A percentile compares a stretch with the other conserved stretches of the same genome.
phyloP scores from a whole-genome alignment of 1,284 basidiomycete species.

The Melampsora americana region DNA sequence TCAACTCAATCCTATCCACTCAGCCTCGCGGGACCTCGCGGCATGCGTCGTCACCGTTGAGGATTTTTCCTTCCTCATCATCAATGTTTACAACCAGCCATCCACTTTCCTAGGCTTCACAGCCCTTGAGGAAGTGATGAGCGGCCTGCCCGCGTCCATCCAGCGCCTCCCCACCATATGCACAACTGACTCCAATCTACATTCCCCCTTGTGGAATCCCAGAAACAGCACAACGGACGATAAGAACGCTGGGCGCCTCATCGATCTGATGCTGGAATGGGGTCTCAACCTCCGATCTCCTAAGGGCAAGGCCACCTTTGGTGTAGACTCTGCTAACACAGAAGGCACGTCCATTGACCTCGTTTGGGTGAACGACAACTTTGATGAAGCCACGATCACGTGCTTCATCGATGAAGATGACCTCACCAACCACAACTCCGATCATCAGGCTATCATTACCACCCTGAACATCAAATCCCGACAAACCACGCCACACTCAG shows the following conservation, averaged over 20 bases:
- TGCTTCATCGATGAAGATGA: not conserved
- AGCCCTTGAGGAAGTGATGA: not conserved
- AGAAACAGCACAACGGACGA: not conserved
- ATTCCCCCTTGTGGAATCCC: not conserved
- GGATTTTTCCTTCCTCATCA: not conserved
- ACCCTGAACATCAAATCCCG: not conserved
- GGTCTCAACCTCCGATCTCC: not conserved
- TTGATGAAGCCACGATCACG: not conserved
- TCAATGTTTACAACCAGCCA: not conserved
- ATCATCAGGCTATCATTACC: constrained; percentile 28
- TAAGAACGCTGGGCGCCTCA: not conserved
- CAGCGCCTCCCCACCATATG: not conserved
- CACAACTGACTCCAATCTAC: not conserved
- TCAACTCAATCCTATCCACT: not conserved
- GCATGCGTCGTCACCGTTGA: not conserved
- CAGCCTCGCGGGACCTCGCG: not conserved
- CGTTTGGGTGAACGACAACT: not conserved
- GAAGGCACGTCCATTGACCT: constrained; percentile 11
- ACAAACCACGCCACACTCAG: not conserved
- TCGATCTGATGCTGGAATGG: not conserved
- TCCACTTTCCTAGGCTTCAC: not conserved
- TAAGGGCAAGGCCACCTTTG: constrained; percentile 4
- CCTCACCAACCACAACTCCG: constrained; percentile 19
- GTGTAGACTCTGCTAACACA: not conserved
- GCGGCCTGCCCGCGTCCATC: not conserved